Base-by-base conservation (phyloP, 2,329 filamentous ascomycete genomes). In the Neofusicoccum parvum region DNA sequence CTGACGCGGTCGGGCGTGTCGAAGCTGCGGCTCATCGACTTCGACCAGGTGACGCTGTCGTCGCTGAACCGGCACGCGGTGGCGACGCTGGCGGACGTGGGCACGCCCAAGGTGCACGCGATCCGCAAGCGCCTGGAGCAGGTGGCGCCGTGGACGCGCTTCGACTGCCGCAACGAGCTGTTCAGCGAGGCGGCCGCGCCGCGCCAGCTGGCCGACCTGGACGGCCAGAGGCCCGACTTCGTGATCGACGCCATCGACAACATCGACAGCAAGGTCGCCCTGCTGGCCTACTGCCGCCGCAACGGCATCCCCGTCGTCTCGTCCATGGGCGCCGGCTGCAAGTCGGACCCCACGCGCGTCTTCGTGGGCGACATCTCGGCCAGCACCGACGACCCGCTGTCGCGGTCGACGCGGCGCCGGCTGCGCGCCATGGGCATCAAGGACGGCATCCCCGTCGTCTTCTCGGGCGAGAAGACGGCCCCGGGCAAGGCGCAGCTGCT, bases 191-290 rank as follows among this genome's bases (percentile, higher is more conserved):
- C 82, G 15, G 88, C 83, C 10, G 93, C 93, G 0, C 85, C 86
- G 6, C 75, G 80, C 11, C 81, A 97, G 68, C 81, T 99, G 48
- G 87, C 81, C 0, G 82, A 87, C 0, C 93, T 92, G 88, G 79
- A 81, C 69, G 87, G 82, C 15, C 86, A 85, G 74, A 84, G 84
- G 71, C 93, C 94, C 1, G 90, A 94, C 72, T 99, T 90, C 73
- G 88, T 99, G n/a, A 87, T 99, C 41, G 95, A 99, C 78, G 96
- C 94, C 23, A 99, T 99, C 70, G 95, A 99, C 78, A 98, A 99
- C 75, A 98, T 99, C 68, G 92, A 97, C 60, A 96, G 92, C 63
- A 99, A 99, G 80, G 94, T 99, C 3, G 90, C 90, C 17, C 81
- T 99, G 64, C 83, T 99, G 46, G 89, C 92, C 72, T 96, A 96